Evolutionary conservation across 2,329 filamentous ascomycete genomes (phyloP).

Genomic region (Periglandula ipomoeae): DNA sequence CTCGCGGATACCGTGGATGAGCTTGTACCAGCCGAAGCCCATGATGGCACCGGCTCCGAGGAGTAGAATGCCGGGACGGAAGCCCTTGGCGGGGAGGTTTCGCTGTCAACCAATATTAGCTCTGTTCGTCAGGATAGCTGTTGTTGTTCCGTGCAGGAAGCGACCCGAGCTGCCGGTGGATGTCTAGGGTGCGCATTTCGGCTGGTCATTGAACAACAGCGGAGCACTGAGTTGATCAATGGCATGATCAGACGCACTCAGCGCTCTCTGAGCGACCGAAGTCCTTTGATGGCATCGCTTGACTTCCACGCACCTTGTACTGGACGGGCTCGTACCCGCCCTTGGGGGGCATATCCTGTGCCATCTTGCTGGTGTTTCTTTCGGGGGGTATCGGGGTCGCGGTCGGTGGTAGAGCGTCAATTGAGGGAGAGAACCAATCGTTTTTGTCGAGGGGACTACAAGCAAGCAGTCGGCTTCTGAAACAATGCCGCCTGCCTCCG

Average conservation of each 20-base stretch:
- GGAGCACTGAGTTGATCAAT: background rate
- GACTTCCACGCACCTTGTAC: constrained; percentile 65
- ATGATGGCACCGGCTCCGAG: constrained; percentile 69
- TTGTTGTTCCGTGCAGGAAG: no score
- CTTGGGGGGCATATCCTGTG: constrained; percentile 91
- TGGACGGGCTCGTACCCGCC: constrained; percentile 96
- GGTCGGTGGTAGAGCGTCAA: background rate
- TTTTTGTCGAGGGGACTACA: background rate
- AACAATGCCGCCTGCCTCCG: constrained; percentile 2
- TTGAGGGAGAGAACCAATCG: background rate
- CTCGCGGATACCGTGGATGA: constrained; percentile 76
- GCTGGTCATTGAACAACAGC: no score
- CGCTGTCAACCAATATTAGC: constrained; percentile 54
- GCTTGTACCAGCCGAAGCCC: constrained; percentile 84
- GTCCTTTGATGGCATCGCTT: background rate
- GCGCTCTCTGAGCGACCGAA: background rate
- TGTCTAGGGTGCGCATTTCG: no score
- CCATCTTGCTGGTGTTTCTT: constrained; percentile 52
- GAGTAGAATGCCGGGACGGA: constrained; percentile 74
- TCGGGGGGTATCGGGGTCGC: background rate
- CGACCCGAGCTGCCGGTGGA: no score
- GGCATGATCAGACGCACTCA: background rate
- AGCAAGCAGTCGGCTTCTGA: background rate
- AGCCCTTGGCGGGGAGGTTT: constrained; percentile 85
- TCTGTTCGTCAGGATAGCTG: no score